Evolutionary conservation across 805 yeast genomes (phyloP).

Genomic region (Spencermartinsiella europaea): DNA sequence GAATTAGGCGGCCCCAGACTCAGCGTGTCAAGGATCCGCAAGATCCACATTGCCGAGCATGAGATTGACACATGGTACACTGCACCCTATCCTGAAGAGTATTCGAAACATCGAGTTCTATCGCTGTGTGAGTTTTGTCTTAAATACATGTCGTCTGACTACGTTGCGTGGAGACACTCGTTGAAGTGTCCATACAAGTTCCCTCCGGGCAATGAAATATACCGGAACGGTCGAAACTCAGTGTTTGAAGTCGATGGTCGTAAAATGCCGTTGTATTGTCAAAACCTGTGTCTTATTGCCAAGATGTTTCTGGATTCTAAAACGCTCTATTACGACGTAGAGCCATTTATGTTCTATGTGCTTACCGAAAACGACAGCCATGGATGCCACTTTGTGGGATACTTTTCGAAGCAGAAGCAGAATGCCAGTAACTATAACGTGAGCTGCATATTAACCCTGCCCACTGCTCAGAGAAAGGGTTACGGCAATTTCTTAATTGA

Average conservation of each 20-base stretch:
- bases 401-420: conserved; percentile 79
- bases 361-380: conserved; percentile 59
- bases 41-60: conserved; percentile 63
- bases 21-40: conserved; percentile 42
- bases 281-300: conserved; percentile 82
- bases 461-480: conserved; percentile 81
- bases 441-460: conserved; percentile 86
- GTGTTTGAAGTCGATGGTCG: conserved; percentile 94
- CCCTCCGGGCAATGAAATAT: conserved; percentile 93
- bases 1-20: conserved; percentile 4
- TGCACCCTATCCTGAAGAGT: conserved; percentile 90
- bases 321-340: conserved; percentile 90
- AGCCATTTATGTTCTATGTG: conserved; percentile 87
- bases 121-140: conserved; percentile 82
- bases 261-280: conserved; percentile 75
- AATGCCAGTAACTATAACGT: conserved; percentile 50
- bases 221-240: conserved; percentile 63
- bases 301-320: conserved; percentile 86
- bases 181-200: conserved; percentile 63
- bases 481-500: conserved; percentile 86
- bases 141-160: conserved; percentile 68
- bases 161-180: conserved; percentile 62
- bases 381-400: conserved; percentile 81
- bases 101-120: conserved; percentile 54
- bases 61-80: conserved; percentile 90